A percentile compares a stretch with the other conserved stretches of the same genome.
These are phyloP conservation scores for Discostella stelligeroides DNA, from an alignment of 108 stramenopile genomes.

Conservation along the genomic window DNA sequence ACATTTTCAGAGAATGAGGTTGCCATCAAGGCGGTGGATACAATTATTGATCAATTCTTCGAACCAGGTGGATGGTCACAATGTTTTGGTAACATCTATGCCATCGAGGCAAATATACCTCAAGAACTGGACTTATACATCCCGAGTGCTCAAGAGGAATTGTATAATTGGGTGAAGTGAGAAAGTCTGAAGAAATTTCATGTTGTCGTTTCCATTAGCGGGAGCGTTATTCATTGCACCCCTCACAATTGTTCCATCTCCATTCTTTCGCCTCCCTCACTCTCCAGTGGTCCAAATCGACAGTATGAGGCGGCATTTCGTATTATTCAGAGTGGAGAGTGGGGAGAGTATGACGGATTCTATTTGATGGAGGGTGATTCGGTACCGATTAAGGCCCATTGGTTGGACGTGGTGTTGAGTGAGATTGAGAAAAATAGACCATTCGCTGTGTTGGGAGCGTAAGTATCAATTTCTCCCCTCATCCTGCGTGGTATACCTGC, in stretches of 20 bases:
- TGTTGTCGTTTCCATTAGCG: too few relatives aligned
- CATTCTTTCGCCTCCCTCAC: too few relatives aligned
- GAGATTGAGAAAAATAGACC: conserved; percentile 56
- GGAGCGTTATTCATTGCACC: too few relatives aligned
- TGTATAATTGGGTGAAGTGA: conserved; percentile 81
- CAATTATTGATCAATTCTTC: conserved; percentile 63
- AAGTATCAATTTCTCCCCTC: conserved; percentile 15
- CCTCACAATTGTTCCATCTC: too few relatives aligned
- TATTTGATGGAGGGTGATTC: conserved; percentile 78
- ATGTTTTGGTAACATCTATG: conserved; percentile 69
- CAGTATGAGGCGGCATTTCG: conserved; percentile 74
- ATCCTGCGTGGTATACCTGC: background rate
- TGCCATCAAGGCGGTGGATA: conserved; percentile 62
- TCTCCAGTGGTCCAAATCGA: conserved; percentile 75
- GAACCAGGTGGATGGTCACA: conserved; percentile 67
- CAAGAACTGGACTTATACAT: conserved; percentile 25
- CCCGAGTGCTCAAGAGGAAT: conserved; percentile 31
- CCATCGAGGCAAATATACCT: conserved; percentile 71
- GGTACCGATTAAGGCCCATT: conserved; percentile 64
- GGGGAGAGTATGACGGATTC: conserved; percentile 68
- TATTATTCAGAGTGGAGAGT: conserved; percentile 65
- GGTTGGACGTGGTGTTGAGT: conserved; percentile 66
- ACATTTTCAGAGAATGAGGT: conserved; percentile 61
- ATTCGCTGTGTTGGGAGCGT: conserved; percentile 76
- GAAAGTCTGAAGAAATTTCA: too few relatives aligned